phyloP scores from a whole-genome alignment of 169 alveolate species.

The Cryptosporidium felis region DNA sequence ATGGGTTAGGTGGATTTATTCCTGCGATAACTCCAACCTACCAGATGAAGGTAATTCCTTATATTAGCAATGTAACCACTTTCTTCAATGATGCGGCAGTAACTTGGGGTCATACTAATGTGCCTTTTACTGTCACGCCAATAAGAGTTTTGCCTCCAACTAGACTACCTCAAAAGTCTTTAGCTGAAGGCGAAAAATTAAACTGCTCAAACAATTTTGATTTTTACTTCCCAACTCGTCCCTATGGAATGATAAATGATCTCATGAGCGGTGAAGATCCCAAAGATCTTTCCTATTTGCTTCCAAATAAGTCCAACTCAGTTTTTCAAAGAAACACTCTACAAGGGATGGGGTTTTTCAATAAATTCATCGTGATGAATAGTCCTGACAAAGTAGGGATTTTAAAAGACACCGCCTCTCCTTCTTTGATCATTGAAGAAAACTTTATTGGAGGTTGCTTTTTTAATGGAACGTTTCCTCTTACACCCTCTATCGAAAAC shows the following conservation, averaged over 20 bases:
- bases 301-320: conserved; percentile 11
- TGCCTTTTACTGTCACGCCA: conserved; percentile 62
- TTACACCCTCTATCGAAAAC: conserved; percentile 57
- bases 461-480: conserved; percentile 61
- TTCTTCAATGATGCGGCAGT: conserved; percentile 48
- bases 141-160: conserved; percentile 54
- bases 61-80: conserved; percentile 35
- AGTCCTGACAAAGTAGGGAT: conserved; percentile 23
- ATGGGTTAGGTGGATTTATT: conserved; percentile 54
- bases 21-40: conserved; percentile 50
- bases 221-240: conserved; percentile 48
- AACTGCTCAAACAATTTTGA: conserved; percentile 51
- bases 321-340: conserved; percentile 55
- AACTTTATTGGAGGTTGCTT: conserved; percentile 68
- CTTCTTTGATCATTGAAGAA: conserved; percentile 24
- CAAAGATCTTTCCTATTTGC: conserved; percentile 22
- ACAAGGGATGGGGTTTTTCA: conserved; percentile 40
- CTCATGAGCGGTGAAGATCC: background rate
- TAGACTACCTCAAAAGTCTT: conserved; percentile 17
- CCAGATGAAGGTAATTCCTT: conserved; percentile 66
- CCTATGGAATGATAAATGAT: conserved; percentile 4
- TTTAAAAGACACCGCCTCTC: conserved; percentile 18
- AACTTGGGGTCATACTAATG: conserved; percentile 67
- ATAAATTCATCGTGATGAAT: conserved; percentile 41
- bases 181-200: background rate